Percentiles rank a stretch among this genome's conserved stretches.
Conservation (phyloP, 306 rosid genomes). For the Chamaecrista fasciculata region DNA sequence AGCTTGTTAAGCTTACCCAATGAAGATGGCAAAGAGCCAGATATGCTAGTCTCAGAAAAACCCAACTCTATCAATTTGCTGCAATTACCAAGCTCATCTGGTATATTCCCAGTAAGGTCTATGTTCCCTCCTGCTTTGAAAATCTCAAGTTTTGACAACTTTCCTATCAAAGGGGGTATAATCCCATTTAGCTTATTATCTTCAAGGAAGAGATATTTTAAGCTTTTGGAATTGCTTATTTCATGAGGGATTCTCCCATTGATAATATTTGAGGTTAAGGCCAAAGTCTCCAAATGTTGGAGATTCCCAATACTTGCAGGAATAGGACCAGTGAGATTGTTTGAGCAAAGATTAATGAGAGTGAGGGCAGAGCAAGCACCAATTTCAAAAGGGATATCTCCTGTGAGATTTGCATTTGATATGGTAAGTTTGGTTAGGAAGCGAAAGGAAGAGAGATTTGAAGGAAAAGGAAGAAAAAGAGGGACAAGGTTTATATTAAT, state of each 20-base stretch:
- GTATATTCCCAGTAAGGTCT: slow-evolving; percentile 45
- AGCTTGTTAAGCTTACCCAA: slow-evolving; percentile 52
- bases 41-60: slow-evolving; percentile 46
- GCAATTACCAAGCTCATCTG: slow-evolving; percentile 55
- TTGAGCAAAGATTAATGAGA: slow-evolving; percentile 44
- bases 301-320: slow-evolving; percentile 48
- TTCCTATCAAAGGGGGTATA: slow-evolving; percentile 42
- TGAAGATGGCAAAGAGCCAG: slow-evolving; percentile 55
- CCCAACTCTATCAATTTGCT: slow-evolving; percentile 49
- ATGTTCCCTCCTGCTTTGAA: slow-evolving; percentile 55
- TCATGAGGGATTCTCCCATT: slow-evolving; percentile 53
- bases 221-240: slow-evolving; percentile 37
- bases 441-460: slow-evolving; percentile 50
- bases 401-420: slow-evolving; percentile 58
- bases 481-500: slow-evolving; percentile 40
- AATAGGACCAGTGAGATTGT: slow-evolving; percentile 46
- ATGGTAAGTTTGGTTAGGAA: slow-evolving; percentile 43
- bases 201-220: slow-evolving; percentile 35
- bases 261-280: slow-evolving; percentile 49
- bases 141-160: slow-evolving; percentile 38
- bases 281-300: slow-evolving; percentile 37
- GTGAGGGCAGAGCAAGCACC: slow-evolving; percentile 38
- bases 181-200: slow-evolving; percentile 44
- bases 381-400: slow-evolving; percentile 38
- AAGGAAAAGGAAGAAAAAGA: slow-evolving; percentile 43